phyloP scores from a whole-genome alignment of 306 rosid species.

The Cucurbita moschata region DNA sequence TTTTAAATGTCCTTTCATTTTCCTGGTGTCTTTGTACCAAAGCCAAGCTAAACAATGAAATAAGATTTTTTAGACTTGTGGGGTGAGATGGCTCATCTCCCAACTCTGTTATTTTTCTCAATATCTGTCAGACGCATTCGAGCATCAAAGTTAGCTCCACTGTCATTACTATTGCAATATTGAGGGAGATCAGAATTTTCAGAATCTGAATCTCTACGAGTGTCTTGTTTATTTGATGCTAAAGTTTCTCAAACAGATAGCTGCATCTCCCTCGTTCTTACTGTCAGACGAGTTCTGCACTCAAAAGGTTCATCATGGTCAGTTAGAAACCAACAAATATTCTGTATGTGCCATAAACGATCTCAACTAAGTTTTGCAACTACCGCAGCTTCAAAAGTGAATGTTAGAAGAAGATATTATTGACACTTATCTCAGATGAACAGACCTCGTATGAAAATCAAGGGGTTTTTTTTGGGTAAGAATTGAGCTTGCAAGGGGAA shows the following conservation, averaged over 20 bases:
- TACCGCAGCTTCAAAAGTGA: neutral
- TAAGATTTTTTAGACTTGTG: slow-evolving; percentile 25
- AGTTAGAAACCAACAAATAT: neutral
- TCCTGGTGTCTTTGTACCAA: neutral
- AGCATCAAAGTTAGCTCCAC: slow-evolving; percentile 71
- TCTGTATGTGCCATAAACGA: neutral
- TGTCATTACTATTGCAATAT: slow-evolving; percentile 37
- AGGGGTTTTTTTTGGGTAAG: neutral
- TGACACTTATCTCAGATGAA: neutral
- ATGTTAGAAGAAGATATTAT: neutral
- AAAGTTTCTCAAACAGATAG: slow-evolving; percentile 80
- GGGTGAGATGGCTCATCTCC: slow-evolving; percentile 55
- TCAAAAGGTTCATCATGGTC: neutral
- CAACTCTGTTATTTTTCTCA: slow-evolving; percentile 55
- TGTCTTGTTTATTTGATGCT: slow-evolving; percentile 56
- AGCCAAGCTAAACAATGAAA: neutral
- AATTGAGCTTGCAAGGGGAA: neutral
- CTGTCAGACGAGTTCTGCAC: slow-evolving; percentile 23
- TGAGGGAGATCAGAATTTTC: slow-evolving; percentile 18
- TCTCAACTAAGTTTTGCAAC: neutral
- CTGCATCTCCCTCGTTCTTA: slow-evolving; percentile 44
- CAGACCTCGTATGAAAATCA: neutral
- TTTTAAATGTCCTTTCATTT: neutral
- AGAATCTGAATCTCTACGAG: slow-evolving; percentile 30
- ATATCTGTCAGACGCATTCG: slow-evolving; percentile 81